Evolutionary conservation across 768 basidiomycete species (phyloP), one percentile per base, ranked within the genome.

Genomic region (Termitomyces sp.): DNA sequence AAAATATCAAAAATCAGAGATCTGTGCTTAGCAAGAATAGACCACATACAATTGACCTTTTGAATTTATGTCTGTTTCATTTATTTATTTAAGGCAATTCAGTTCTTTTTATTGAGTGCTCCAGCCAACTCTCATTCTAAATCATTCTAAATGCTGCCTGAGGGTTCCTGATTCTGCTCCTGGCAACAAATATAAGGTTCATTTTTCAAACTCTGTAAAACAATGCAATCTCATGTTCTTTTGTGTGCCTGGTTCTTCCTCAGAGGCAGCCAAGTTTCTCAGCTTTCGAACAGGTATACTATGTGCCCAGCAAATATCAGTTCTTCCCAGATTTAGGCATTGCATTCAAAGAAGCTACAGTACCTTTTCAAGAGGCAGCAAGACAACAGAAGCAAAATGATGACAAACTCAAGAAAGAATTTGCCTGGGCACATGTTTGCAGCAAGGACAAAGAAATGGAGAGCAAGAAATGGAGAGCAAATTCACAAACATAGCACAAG

Each of bases 281-380:
- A 96, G 67, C 87, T 99, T 49, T 85, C 83, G 3, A 87, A 92
- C 20, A 92, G 95, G 71, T 99, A 99, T 69, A 85, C 90, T 38
- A 78, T 80, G 0, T 90, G 93, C 64, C 73, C 86, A 17, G 79
- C 86, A 55, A 91, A 94, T 68, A 89, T 93, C 66, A 80, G 83
- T 86, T 49, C 72, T 98, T 7, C 92, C 94, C 25, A 0, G 93
- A 94, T 63, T 80, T 97, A 43, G 79, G 84, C 58, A 74, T 77
- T 5, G 78, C 80, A 1, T 80, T 86, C 63, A 77, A 81, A 5
- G 85, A 87, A 51, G 86, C 87, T 0, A 76, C 76, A 2, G 70
- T 76, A 1, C 84, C 86, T 29, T 87, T 86, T 62, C 79, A 88
- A 60, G 90, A 93, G 63, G 94, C 94, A 0, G 72, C 82, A 8